Conservation (phyloP, 2,329 filamentous ascomycete species). For the Xylariaceae sp. region DNA sequence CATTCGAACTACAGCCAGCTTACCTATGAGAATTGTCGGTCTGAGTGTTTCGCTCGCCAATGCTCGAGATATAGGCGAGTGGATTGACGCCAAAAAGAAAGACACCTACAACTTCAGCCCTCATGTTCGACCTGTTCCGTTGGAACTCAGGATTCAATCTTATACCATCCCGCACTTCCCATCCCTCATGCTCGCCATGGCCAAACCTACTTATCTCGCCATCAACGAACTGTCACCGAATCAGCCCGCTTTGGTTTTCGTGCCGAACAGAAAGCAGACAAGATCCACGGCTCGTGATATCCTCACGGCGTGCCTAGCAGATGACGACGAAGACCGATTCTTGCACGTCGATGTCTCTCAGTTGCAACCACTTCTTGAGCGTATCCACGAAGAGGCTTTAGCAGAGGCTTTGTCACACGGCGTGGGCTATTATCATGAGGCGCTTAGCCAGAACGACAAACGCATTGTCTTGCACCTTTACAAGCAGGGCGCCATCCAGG, state of each 20-base stretch:
- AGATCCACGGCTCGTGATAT: constrained; percentile 82
- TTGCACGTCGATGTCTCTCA: constrained; percentile 78
- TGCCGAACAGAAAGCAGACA: constrained; percentile 89
- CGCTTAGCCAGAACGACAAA: constrained; percentile 81
- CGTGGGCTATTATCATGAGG: constrained; percentile 96
- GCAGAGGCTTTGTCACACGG: constrained; percentile 88
- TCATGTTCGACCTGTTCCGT: constrained; percentile 76
- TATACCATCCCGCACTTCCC: constrained; percentile 96
- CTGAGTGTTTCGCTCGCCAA: constrained; percentile 90
- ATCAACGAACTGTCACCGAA: constrained; percentile 83
- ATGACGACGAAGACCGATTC: constrained; percentile 91
- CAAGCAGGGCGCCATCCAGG: constrained; percentile 80
- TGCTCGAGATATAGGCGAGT: constrained; percentile 89
- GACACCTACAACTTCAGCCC: constrained; percentile 99
- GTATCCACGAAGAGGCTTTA: constrained; percentile 78
- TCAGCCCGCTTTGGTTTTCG: constrained; percentile 86
- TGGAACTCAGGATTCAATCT: constrained; percentile 92
- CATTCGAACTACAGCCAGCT: constrained; percentile 82
- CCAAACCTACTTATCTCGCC: constrained; percentile 84
- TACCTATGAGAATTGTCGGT: constrained; percentile 79
- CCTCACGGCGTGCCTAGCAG: constrained; percentile 77
- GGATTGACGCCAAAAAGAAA: constrained; percentile 96
- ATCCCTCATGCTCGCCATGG: constrained; percentile 97
- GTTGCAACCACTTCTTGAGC: constrained; percentile 72
- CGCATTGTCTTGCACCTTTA: constrained; percentile 91